Evolutionary conservation across 192 early-diverging fungal species (phyloP).

Genomic region (Coemansia sp.): DNA sequence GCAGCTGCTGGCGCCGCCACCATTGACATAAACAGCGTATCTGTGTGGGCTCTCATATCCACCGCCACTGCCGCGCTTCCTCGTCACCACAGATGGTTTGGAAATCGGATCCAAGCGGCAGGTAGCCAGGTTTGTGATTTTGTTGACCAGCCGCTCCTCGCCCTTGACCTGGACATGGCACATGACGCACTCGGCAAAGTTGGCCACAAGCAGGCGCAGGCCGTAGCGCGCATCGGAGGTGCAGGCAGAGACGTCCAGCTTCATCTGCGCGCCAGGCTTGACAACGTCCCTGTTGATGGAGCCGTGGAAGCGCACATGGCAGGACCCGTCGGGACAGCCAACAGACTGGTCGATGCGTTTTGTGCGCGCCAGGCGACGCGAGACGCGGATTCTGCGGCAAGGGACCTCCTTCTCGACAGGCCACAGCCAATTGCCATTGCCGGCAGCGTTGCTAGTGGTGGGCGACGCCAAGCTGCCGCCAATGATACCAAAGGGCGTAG

Average conservation of each 20-base stretch:
- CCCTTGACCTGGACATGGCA: constrained; percentile 48
- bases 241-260: constrained; percentile 29
- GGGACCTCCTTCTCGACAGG: constrained; percentile 24
- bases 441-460: not conserved
- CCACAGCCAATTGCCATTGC: constrained; percentile 2
- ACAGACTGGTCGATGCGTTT: constrained; percentile 50
- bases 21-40: not conserved
- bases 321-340: constrained; percentile 50
- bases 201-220: constrained; percentile 33
- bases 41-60: not conserved
- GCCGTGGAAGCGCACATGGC: constrained; percentile 46
- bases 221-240: constrained; percentile 50
- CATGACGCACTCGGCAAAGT: constrained; percentile 45
- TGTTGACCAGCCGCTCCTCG: constrained; percentile 46
- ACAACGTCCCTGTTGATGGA: constrained; percentile 42
- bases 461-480: not conserved
- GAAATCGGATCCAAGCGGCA: constrained; percentile 41
- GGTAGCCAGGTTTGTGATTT: constrained; percentile 32
- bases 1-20: not conserved
- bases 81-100: no score
- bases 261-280: constrained; percentile 36
- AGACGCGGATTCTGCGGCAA: constrained; percentile 22
- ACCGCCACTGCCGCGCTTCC: not conserved
- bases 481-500: not conserved
- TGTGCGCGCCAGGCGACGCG: constrained; percentile 28